Conservation (phyloP, 371 early-diverging fungal genomes). For the Zychaea mexicana region DNA sequence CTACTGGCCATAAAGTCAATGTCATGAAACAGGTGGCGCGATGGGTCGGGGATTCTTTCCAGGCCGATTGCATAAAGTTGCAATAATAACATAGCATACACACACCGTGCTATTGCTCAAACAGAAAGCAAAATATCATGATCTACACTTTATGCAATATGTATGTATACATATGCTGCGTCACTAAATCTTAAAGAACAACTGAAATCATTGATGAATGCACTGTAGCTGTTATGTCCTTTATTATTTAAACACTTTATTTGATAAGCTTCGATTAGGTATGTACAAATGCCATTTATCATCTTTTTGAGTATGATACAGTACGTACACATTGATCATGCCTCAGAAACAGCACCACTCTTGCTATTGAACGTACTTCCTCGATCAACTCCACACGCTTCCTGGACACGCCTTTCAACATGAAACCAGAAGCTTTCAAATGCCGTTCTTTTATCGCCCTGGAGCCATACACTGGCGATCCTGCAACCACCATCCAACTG, state of each 20-base stretch:
- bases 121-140: neutral
- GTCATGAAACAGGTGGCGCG: constrained; percentile 56
- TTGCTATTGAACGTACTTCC: constrained; percentile 23
- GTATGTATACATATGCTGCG: neutral
- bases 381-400: constrained; percentile 49
- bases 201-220: neutral
- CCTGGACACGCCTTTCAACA: constrained; percentile 54
- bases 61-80: constrained; percentile 49
- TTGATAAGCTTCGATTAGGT: too few relatives aligned
- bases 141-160: too few relatives aligned
- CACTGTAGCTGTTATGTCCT: neutral
- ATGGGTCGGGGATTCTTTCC: constrained; percentile 66
- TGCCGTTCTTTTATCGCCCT: constrained; percentile 35
- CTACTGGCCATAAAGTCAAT: constrained; percentile 49
- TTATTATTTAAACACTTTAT: neutral
- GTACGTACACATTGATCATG: too few relatives aligned
- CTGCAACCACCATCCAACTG: constrained; percentile 8
- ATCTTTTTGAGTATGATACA: too few relatives aligned
- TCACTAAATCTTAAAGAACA: neutral
- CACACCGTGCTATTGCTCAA: neutral
- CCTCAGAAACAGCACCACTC: too few relatives aligned
- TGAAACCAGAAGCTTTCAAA: constrained; percentile 58
- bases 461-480: constrained; percentile 33
- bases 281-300: too few relatives aligned
- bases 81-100: constrained; percentile 14